These are phyloP conservation scores for Colletotrichum lini DNA, from an alignment of 2,329 filamentous ascomycete species.

Conservation along the genomic window DNA sequence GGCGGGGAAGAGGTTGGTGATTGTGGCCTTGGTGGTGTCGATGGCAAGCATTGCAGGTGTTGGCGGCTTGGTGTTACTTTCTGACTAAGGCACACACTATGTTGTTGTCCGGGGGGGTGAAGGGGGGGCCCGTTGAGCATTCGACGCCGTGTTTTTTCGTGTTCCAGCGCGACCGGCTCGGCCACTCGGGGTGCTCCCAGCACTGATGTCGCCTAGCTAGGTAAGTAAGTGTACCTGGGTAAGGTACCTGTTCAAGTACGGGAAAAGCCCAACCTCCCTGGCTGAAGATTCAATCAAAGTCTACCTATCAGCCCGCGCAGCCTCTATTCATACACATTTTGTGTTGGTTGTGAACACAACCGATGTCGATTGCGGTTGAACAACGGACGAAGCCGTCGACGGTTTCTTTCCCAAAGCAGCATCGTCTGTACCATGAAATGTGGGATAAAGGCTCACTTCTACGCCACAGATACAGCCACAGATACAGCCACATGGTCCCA, in stretches of 20 bases:
- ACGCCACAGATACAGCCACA: background rate
- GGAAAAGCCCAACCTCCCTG: background rate
- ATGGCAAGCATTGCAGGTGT: constrained; percentile 24
- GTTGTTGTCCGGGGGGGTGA: constrained; percentile 32
- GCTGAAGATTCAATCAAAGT: background rate
- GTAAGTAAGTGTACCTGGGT: too few species aligned
- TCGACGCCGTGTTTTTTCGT: constrained; percentile 38
- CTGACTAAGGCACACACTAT: constrained; percentile 33
- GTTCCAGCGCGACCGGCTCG: constrained; percentile 1
- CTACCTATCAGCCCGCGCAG: background rate
- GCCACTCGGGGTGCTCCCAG: constrained; percentile 15
- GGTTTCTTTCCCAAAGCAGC: background rate
- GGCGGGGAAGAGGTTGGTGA: constrained; percentile 40
- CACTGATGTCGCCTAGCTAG: constrained; percentile 11
- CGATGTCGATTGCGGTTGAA: background rate
- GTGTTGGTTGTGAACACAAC: background rate
- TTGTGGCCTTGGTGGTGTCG: constrained; percentile 36
- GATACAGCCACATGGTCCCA: background rate
- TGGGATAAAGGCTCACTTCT: background rate
- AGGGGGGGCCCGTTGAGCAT: constrained; percentile 12
- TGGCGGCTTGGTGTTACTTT: constrained; percentile 35
- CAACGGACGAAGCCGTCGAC: background rate
- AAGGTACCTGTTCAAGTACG: too few species aligned
- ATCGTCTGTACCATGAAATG: background rate
- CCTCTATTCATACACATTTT: background rate